Percentiles rank a stretch among this genome's conserved stretches.
phyloP scores from a whole-genome alignment of 2,329 filamentous ascomycete species.

The Cladorrhinum sp. region DNA sequence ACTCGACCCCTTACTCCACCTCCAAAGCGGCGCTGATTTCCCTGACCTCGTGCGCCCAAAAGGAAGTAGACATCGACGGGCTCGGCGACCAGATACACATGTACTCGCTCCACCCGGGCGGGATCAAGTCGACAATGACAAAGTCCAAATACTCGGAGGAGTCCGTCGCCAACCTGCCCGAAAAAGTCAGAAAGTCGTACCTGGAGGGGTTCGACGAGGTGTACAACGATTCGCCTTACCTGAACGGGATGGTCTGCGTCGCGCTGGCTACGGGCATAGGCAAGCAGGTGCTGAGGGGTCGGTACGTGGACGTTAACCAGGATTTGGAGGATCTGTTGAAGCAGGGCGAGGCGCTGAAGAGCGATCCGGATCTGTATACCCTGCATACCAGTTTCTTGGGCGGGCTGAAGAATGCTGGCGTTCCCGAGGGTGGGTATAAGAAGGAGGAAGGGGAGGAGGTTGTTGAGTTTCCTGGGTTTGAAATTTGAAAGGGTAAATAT shows the following conservation, averaged over 20 bases:
- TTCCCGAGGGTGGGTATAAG: slow-evolving; percentile 21
- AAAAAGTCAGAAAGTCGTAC: slow-evolving; percentile 16
- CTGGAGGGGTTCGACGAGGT: slow-evolving; percentile 24
- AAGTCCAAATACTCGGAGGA: slow-evolving; percentile 23
- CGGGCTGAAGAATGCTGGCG: slow-evolving; percentile 19
- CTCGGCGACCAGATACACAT: slow-evolving; percentile 28
- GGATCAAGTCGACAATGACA: slow-evolving; percentile 33
- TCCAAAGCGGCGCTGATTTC: slow-evolving; percentile 35
- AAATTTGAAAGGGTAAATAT: background rate
- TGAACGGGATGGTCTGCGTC: slow-evolving; percentile 35
- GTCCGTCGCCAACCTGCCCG: slow-evolving; percentile 24
- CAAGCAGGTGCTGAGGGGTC: slow-evolving; percentile 28
- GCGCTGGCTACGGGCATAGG: slow-evolving; percentile 31
- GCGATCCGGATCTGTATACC: slow-evolving; percentile 26
- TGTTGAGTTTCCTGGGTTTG: slow-evolving; percentile 26
- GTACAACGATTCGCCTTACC: slow-evolving; percentile 33
- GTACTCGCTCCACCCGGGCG: slow-evolving; percentile 33
- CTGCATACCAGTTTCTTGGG: slow-evolving; percentile 31
- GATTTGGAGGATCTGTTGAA: slow-evolving; percentile 32
- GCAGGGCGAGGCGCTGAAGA: slow-evolving; percentile 24
- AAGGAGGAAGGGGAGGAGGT: slow-evolving; percentile 18
- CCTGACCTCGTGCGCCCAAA: slow-evolving; percentile 32
- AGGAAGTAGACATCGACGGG: slow-evolving; percentile 31
- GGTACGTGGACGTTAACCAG: slow-evolving; percentile 32
- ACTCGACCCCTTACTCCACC: slow-evolving; percentile 33